A percentile compares a stretch with the other conserved stretches of the same genome.
Evolutionary conservation across 1,284 basidiomycete species (phyloP).

Genomic region (Cutaneotrichosporon sp.): DNA sequence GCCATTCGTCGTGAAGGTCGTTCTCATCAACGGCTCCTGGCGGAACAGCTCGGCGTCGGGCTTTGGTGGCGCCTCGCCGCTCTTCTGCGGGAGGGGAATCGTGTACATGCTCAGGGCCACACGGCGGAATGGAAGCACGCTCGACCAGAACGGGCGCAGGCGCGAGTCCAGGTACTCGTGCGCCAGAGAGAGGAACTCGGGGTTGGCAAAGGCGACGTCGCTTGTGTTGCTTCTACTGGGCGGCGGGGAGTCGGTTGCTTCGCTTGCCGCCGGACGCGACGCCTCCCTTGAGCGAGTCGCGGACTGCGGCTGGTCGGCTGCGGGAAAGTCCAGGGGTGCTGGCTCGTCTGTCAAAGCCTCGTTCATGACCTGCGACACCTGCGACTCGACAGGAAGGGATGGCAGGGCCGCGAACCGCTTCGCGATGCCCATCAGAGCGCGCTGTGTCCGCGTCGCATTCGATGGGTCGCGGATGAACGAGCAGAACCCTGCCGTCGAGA

Average conservation of each 20-base stretch:
- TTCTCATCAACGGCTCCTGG: constrained; percentile 58
- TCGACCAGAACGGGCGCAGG: constrained; percentile 67
- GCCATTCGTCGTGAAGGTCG: constrained; percentile 61
- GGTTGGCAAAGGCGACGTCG: constrained; percentile 44
- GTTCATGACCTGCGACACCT: constrained; percentile 10
- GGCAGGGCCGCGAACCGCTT: constrained; percentile 57
- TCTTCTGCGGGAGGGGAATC: constrained; percentile 17
- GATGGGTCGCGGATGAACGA: constrained; percentile 64
- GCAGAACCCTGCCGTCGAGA: constrained; percentile 49
- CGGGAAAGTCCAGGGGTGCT: constrained; percentile 2
- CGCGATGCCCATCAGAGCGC: constrained; percentile 72
- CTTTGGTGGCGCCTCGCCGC: background rate
- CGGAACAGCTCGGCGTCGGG: constrained; percentile 36
- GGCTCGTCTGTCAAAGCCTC: constrained; percentile 14
- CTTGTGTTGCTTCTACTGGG: constrained; percentile 11
- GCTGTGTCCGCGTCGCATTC: constrained; percentile 68
- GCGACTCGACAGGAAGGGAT: constrained; percentile 6
- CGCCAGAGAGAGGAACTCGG: constrained; percentile 55
- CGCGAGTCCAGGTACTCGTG: constrained; percentile 73
- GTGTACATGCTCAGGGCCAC: constrained; percentile 40
- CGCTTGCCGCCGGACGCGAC: background rate
- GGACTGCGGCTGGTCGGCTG: background rate
- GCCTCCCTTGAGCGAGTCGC: background rate
- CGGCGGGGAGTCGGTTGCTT: background rate
- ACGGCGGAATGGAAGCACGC: constrained; percentile 38